These are phyloP conservation scores for Biscogniauxia marginata DNA, from an alignment of 2,329 filamentous ascomycete genomes.

Conservation along the genomic window DNA sequence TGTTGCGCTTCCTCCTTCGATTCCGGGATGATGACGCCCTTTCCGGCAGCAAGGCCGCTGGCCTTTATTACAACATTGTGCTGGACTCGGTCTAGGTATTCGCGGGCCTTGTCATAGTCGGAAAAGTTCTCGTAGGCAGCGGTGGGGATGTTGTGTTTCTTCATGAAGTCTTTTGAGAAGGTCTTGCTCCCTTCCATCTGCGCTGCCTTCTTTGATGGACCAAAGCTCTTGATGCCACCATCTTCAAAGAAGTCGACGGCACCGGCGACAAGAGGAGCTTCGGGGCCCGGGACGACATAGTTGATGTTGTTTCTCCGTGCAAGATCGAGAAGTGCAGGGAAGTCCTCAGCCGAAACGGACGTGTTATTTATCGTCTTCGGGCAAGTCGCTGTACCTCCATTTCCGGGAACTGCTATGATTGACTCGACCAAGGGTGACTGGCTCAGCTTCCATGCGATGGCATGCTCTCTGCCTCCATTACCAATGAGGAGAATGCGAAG, in stretches of 20 bases:
- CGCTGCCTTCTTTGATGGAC: constrained; percentile 80
- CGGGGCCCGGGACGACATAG: constrained; percentile 85
- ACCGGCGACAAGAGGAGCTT: constrained; percentile 89
- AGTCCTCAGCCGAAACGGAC: constrained; percentile 71
- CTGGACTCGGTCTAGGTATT: constrained; percentile 69
- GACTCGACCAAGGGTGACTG: constrained; percentile 76
- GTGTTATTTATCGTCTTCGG: constrained; percentile 72
- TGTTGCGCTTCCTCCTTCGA: constrained; percentile 79
- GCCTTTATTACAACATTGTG: constrained; percentile 92
- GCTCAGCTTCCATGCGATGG: constrained; percentile 88
- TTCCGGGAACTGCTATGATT: constrained; percentile 73
- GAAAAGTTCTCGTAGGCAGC: constrained; percentile 88
- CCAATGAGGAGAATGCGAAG: constrained; percentile 82
- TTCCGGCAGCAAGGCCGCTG: constrained; percentile 85
- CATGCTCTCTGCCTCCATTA: constrained; percentile 92
- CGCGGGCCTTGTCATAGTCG: constrained; percentile 67
- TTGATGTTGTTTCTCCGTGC: constrained; percentile 72
- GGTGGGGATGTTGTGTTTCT: constrained; percentile 83
- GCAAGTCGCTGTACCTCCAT: constrained; percentile 77
- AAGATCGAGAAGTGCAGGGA: constrained; percentile 71
- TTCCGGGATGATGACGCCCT: constrained; percentile 87
- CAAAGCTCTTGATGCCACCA: constrained; percentile 78
- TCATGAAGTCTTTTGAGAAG: constrained; percentile 98
- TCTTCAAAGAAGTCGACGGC: constrained; percentile 78
- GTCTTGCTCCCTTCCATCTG: constrained; percentile 95